Percentiles rank a stretch among this genome's conserved stretches.
phyloP scores from a whole-genome alignment of 2,329 filamentous ascomycete genomes.

The Taxawa tesnikishii region DNA sequence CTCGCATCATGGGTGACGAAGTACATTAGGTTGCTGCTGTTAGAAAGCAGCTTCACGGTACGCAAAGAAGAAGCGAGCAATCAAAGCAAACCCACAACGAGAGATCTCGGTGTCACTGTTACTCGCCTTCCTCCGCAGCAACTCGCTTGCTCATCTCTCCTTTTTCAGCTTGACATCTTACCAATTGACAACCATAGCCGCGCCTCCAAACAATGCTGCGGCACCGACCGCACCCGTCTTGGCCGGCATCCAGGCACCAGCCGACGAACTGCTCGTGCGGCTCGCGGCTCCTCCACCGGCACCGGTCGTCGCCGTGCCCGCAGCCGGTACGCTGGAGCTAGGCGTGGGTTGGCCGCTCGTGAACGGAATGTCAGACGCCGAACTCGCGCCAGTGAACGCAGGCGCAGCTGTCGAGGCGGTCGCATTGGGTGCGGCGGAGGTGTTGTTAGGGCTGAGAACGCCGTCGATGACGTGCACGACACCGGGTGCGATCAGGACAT shows the following conservation, averaged over 20 bases:
- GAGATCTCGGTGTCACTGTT: no score
- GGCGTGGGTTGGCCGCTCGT: constrained; percentile 40
- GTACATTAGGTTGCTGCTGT: no score
- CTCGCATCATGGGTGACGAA: no score
- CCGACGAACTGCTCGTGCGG: constrained; percentile 13
- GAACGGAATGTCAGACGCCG: constrained; percentile 38
- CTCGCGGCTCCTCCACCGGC: no score
- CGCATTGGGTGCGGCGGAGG: constrained; percentile 29
- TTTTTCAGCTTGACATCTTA: no score
- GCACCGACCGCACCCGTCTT: constrained; percentile 31
- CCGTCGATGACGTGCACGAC: constrained; percentile 42
- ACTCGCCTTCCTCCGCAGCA: no score
- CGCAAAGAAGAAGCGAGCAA: no score
- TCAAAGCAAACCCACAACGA: no score
- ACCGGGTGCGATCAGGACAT: constrained; percentile 32
- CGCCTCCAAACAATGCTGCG: constrained; percentile 35
- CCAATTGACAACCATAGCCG: constrained; percentile 16
- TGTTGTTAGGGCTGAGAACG: constrained; percentile 46
- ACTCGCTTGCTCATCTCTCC: no score
- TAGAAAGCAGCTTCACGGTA: no score
- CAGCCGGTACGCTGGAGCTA: constrained; percentile 22
- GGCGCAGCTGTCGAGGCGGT: constrained; percentile 33
- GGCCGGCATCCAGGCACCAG: constrained; percentile 18
- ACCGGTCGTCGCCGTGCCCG: constrained; percentile 9
- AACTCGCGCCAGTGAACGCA: constrained; percentile 42